Evolutionary conservation across 805 yeast species (phyloP).

Genomic region (Ogataea zsoltii): DNA sequence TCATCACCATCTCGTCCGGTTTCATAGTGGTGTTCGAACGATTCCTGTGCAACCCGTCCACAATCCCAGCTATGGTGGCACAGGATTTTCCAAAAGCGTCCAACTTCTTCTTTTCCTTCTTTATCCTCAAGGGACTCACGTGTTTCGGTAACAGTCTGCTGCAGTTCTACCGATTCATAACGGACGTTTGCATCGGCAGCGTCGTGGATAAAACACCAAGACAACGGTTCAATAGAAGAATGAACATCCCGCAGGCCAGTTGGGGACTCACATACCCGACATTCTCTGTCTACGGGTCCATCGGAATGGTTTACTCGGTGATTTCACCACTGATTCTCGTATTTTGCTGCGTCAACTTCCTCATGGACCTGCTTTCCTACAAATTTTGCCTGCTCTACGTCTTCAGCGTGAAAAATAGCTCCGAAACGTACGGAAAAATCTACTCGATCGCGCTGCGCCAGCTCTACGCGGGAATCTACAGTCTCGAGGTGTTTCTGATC

Average conservation of each 20-base stretch:
- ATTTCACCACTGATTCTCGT: slow-evolving; percentile 77
- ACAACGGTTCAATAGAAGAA: slow-evolving; percentile 45
- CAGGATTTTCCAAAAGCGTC: slow-evolving; percentile 83
- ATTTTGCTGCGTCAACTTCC: slow-evolving; percentile 57
- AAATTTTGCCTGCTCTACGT: slow-evolving; percentile 67
- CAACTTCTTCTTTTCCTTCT: slow-evolving; percentile 78
- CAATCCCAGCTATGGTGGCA: slow-evolving; percentile 72
- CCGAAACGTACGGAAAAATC: slow-evolving; percentile 68
- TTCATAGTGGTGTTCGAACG: slow-evolving; percentile 62
- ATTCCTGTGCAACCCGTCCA: slow-evolving; percentile 66
- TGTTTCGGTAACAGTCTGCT: slow-evolving; percentile 72
- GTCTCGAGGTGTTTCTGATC: slow-evolving; percentile 72
- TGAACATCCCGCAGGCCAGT: slow-evolving; percentile 45
- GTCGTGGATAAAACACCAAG: slow-evolving; percentile 62
- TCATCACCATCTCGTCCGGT: slow-evolving; percentile 83
- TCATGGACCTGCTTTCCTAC: slow-evolving; percentile 60
- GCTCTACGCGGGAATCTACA: slow-evolving; percentile 77
- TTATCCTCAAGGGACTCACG: slow-evolving; percentile 72
- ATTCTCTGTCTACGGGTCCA: slow-evolving; percentile 73
- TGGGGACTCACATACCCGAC: slow-evolving; percentile 85
- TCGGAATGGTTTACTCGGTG: slow-evolving; percentile 75
- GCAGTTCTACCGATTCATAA: slow-evolving; percentile 53
- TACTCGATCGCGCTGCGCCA: slow-evolving; percentile 78
- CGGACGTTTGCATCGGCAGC: slow-evolving; percentile 37
- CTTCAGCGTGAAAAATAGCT: slow-evolving; percentile 48